Conservation (phyloP, 352 stramenopile species). For the Globisporangium nagaii region DNA sequence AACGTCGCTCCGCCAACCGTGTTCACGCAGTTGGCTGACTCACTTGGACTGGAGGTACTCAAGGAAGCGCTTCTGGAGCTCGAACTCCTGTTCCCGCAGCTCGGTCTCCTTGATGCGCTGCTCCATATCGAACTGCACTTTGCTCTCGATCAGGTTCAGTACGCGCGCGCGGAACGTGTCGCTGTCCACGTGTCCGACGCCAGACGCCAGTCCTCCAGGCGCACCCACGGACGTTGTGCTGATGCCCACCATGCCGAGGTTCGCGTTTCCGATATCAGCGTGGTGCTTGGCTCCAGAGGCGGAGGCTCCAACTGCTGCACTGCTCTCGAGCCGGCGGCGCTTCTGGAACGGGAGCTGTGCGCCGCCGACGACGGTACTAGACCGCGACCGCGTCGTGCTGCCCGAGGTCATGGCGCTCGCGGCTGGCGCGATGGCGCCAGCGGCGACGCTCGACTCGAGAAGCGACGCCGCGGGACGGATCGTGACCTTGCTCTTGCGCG, state of each 20-base stretch:
- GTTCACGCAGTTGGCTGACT: too few relatives aligned
- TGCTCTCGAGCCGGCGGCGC: constrained; percentile 7
- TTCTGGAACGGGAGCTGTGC: constrained; percentile 8
- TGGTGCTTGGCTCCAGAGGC: constrained; percentile 2
- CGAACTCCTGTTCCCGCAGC: constrained; percentile 73
- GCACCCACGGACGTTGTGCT: background rate
- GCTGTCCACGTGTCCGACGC: constrained; percentile 17
- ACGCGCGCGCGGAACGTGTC: constrained; percentile 56
- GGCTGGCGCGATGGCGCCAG: background rate
- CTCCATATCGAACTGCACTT: constrained; percentile 82
- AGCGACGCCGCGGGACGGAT: constrained; percentile 12
- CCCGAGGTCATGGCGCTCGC: background rate
- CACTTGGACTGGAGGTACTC: constrained; percentile 82
- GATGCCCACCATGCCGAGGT: background rate
- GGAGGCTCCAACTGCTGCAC: background rate
- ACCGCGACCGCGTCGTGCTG: background rate
- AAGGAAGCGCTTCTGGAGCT: constrained; percentile 77
- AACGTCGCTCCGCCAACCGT: too few relatives aligned
- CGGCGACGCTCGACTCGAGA: constrained; percentile 14
- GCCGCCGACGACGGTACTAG: background rate
- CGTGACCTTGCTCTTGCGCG: constrained; percentile 41
- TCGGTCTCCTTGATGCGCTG: constrained; percentile 71
- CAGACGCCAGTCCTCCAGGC: constrained; percentile 4
- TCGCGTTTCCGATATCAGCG: background rate
- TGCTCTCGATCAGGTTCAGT: constrained; percentile 71